Percentiles rank a stretch among this genome's conserved stretches.
These are phyloP conservation scores for Isochrysis galbana DNA, from an alignment of 78 protist species.

Conservation along the genomic window DNA sequence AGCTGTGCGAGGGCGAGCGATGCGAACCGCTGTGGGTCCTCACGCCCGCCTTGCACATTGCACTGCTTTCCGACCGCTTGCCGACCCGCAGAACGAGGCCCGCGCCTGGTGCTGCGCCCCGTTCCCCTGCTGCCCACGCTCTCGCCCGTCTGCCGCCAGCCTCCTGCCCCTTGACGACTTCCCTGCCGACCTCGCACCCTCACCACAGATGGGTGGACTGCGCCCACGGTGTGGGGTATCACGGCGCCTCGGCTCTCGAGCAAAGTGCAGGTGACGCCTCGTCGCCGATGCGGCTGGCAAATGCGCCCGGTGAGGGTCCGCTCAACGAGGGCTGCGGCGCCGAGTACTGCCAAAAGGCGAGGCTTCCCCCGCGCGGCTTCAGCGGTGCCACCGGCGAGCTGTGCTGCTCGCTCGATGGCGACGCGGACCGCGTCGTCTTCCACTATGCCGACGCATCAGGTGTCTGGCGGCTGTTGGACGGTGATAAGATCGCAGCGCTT, in stretches of 20 bases:
- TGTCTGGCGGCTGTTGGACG: conserved; percentile 67
- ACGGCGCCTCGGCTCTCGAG: not conserved
- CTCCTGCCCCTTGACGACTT: not conserved
- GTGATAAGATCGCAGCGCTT: conserved; percentile 72
- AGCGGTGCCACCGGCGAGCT: not conserved
- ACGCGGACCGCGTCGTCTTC: conserved; percentile 78
- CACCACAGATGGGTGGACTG: too few relatives aligned
- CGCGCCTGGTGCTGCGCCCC: too few relatives aligned
- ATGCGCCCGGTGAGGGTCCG: not conserved
- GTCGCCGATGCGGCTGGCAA: not conserved
- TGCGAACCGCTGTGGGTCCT: not conserved
- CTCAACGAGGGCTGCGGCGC: conserved; percentile 64
- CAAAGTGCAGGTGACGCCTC: not conserved
- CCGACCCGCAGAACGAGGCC: too few relatives aligned
- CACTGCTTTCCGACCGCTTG: too few relatives aligned
- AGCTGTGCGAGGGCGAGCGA: not conserved
- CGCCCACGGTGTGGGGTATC: not conserved
- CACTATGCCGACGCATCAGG: conserved; percentile 6
- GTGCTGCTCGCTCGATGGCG: conserved; percentile 70
- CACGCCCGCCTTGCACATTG: too few relatives aligned
- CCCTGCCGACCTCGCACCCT: too few relatives aligned
- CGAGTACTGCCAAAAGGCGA: conserved; percentile 51
- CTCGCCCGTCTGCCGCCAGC: not conserved
- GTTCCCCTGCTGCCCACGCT: too few relatives aligned
- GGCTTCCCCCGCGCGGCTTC: conserved; percentile 17